phyloP scores from a whole-genome alignment of 1,284 basidiomycete genomes.

The Austropuccinia psidii region DNA sequence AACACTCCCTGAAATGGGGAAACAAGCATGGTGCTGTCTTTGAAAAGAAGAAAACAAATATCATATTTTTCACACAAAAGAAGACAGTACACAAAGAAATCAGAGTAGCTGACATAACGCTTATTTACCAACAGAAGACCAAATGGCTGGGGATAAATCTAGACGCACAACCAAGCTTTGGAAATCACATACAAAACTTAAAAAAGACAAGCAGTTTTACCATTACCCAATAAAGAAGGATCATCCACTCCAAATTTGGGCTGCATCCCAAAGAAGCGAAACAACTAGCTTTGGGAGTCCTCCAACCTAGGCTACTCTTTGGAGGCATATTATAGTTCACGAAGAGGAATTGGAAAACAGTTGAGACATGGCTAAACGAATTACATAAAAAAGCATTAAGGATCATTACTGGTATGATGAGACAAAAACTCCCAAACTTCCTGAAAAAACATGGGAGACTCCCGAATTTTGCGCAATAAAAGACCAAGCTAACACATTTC shows the following conservation, averaged over 20 bases:
- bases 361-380: not conserved
- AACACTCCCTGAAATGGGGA: not conserved
- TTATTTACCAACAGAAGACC: not conserved
- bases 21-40: too few relatives aligned
- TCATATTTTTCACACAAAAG: conserved; percentile 4
- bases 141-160: not conserved
- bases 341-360: not conserved
- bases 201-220: not conserved
- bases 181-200: not conserved
- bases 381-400: not conserved
- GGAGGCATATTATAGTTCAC: conserved; percentile 16
- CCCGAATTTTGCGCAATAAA: too few relatives aligned
- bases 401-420: not conserved
- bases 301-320: not conserved
- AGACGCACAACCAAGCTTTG: not conserved
- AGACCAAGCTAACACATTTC: too few relatives aligned
- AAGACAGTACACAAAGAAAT: not conserved
- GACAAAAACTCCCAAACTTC: not conserved
- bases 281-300: not conserved
- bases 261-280: not conserved
- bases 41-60: not conserved
- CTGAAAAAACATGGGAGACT: not conserved
- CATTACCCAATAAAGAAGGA: not conserved
- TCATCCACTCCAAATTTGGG: not conserved
- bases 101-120: not conserved